These are phyloP conservation scores for Calocybe indica DNA, from an alignment of 768 basidiomycete genomes.

Conservation along the genomic window DNA sequence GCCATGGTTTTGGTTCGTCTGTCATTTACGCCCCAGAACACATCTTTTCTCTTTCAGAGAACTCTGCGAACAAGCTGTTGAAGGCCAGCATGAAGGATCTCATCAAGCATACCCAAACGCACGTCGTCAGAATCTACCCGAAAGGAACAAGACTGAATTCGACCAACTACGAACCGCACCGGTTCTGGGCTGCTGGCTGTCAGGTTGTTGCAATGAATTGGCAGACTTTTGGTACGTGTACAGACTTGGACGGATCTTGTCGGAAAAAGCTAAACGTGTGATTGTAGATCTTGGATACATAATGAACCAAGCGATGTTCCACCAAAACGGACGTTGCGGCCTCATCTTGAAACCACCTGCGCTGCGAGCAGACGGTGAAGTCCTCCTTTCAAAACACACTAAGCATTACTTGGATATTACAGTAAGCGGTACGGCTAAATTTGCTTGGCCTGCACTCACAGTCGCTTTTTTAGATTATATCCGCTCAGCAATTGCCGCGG, in stretches of 20 bases:
- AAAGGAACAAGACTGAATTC: slow-evolving; percentile 76
- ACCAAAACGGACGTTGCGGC: slow-evolving; percentile 80
- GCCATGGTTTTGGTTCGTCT: slow-evolving; percentile 83
- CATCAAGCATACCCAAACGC: slow-evolving; percentile 80
- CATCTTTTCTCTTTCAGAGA: slow-evolving; percentile 91
- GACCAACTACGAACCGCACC: slow-evolving; percentile 84
- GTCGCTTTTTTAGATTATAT: slow-evolving; percentile 42
- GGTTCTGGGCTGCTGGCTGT: slow-evolving; percentile 84
- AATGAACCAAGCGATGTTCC: slow-evolving; percentile 96
- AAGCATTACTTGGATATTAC: slow-evolving; percentile 61
- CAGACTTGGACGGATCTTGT: background rate
- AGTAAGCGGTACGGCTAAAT: slow-evolving; percentile 23
- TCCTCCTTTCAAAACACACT: slow-evolving; percentile 44
- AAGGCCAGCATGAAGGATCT: slow-evolving; percentile 60
- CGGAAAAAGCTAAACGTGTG: background rate
- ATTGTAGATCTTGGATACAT: slow-evolving; percentile 75
- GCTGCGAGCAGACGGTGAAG: slow-evolving; percentile 61
- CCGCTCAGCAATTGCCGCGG: slow-evolving; percentile 85
- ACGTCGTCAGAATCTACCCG: slow-evolving; percentile 84
- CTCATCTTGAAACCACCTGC: slow-evolving; percentile 87
- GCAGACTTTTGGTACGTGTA: slow-evolving; percentile 80
- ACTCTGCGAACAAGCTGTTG: slow-evolving; percentile 67
- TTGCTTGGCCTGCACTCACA: background rate
- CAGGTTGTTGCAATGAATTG: slow-evolving; percentile 95
- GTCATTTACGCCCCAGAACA: slow-evolving; percentile 83